Conservation (phyloP, 352 stramenopile genomes). For the Plasmopara viticola region DNA sequence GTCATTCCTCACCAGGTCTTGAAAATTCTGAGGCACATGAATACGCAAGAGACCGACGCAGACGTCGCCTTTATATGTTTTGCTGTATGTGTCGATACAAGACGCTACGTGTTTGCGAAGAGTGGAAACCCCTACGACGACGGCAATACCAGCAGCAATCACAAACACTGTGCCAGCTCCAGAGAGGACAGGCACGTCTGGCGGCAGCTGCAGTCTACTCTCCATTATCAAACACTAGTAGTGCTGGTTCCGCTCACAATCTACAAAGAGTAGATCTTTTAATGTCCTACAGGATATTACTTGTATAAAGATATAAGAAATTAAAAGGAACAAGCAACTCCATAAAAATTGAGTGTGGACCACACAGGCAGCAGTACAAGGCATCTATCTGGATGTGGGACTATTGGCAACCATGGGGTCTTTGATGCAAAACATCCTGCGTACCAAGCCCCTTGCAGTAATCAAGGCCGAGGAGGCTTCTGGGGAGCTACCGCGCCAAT, state of each 20-base stretch:
- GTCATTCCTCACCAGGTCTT: conserved; percentile 60
- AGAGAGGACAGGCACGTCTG: conserved; percentile 20
- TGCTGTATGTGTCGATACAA: conserved; percentile 1
- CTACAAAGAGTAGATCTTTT: too few species aligned
- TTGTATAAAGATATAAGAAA: too few species aligned
- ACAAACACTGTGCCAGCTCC: conserved; percentile 34
- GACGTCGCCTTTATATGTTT: conserved; percentile 13
- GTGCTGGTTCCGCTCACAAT: too few species aligned
- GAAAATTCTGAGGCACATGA: conserved; percentile 53
- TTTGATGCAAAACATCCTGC: conserved; percentile 2
- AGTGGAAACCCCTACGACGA: conserved; percentile 36
- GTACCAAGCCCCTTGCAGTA: conserved; percentile 70
- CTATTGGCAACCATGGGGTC: too few species aligned
- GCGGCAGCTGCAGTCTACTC: conserved; percentile 26
- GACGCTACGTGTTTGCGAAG: conserved; percentile 25
- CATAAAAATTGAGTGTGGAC: too few species aligned
- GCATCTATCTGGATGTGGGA: too few species aligned
- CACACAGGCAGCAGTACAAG: too few species aligned
- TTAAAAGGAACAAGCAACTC: too few species aligned
- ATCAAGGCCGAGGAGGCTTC: conserved; percentile 71
- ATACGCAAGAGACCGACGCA: conserved; percentile 48
- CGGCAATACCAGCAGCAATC: conserved; percentile 32
- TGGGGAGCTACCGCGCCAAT: conserved; percentile 52
- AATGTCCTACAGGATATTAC: too few species aligned
- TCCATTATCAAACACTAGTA: too few species aligned